Base-by-base conservation (phyloP, 2,329 filamentous ascomycete genomes). In the Ceratocystis huliohia region DNA sequence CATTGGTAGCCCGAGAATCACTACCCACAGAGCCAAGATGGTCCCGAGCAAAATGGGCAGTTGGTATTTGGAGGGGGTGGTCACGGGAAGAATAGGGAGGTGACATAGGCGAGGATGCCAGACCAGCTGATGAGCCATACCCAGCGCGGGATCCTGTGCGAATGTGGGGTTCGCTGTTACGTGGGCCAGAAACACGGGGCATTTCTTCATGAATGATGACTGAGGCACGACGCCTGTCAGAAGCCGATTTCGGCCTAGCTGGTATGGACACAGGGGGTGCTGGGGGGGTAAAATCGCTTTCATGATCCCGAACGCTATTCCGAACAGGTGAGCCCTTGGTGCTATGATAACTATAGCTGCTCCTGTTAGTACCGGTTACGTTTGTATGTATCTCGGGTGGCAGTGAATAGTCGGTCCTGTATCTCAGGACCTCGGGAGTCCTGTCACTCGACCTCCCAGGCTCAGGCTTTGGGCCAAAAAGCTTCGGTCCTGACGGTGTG, bases 391-490 rank as follows among this genome's bases (percentile, higher is more conserved):
- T 46, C 25, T 68, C 67, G 2, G 64, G 61, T 13, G 66, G 30
- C 8, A 63, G 20, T 20, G 45, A 50, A 37, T 61, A 50, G 50
- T 68, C 64, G 5, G 25, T 15, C 15, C 59, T 63, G 41, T 68
- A 63, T 61, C 59, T 68, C n/a, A 64, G 44, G 20, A 37, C 6
- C 5, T 65, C 64, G 22, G 56, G 61, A 25, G 28, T 25, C 20
- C 67, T 41, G 1, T 68, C 67, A 46, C 50, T 61, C 28, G 64
- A 41, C 5, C 61, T 61, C 17, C 45, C 46, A 8, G 67, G 67
- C 56, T 68, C 67, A 5, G 67, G 67, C 61, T 68, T 68, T 8
- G 67, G 67, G 17, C 67, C 67, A 56, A 68, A 68, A 13, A 68
- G 61, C 13, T 64, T 61, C 3, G 64, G 61, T 25, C 59, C 64